Evolutionary conservation across 768 basidiomycete species (phyloP).

Genomic region (Clavulina sp.): DNA sequence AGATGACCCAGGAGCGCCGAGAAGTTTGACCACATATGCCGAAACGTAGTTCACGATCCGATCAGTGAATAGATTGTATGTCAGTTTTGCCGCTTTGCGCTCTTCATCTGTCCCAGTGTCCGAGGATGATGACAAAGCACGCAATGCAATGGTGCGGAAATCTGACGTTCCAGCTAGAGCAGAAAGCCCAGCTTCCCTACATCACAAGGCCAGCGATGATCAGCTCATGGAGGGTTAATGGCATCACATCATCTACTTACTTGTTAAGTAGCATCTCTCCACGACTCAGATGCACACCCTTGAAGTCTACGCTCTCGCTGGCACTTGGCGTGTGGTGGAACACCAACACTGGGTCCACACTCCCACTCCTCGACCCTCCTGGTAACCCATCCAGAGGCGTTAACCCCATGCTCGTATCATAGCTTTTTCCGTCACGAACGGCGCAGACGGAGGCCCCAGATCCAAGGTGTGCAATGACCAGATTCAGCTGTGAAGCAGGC

Average conservation of each 20-base stretch:
- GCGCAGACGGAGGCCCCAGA: constrained; percentile 79
- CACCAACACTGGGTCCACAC: constrained; percentile 70
- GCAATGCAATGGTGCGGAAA: constrained; percentile 44
- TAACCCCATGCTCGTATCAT: constrained; percentile 85
- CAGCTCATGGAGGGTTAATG: no score
- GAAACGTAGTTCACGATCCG: constrained; percentile 56
- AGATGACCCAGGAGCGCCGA: constrained; percentile 11
- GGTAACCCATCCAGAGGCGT: constrained; percentile 80
- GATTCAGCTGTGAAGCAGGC: constrained; percentile 35
- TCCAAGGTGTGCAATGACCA: constrained; percentile 76
- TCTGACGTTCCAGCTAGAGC: constrained; percentile 66
- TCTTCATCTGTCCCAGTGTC: constrained; percentile 13
- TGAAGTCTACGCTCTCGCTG: constrained; percentile 54
- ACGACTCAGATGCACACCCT: constrained; percentile 24
- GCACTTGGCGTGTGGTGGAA: constrained; percentile 58
- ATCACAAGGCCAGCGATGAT: neutral
- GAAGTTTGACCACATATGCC: constrained; percentile 55
- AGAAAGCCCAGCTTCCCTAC: constrained; percentile 55
- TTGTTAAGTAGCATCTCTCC: constrained; percentile 27
- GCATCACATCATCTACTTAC: constrained; percentile 15
- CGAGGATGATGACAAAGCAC: constrained; percentile 23
- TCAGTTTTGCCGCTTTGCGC: constrained; percentile 31
- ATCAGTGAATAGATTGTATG: constrained; percentile 67
- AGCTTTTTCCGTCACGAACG: constrained; percentile 50
- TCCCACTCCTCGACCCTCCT: constrained; percentile 72